Evolutionary conservation across 1,139 yeast species (phyloP).

Genomic region (Suhomyces choctaworum): DNA sequence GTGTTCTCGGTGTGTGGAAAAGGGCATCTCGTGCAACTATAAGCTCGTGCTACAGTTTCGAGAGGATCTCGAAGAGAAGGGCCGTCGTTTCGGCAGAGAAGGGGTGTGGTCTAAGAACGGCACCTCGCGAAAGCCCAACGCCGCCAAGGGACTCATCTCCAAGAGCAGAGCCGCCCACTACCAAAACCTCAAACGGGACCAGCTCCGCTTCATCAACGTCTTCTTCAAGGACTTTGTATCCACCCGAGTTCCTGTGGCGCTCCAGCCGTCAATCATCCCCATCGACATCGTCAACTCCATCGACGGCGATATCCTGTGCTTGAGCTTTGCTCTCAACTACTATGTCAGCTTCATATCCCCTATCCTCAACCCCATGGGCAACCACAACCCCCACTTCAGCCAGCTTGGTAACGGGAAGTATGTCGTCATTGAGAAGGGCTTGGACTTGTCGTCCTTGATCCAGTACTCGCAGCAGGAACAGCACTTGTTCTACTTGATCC

Average conservation of each 20-base stretch:
- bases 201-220: conserved; percentile 24
- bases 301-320: conserved; percentile 17
- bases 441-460: conserved; percentile 24
- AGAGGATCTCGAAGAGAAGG: conserved; percentile 31
- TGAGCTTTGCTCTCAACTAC: conserved; percentile 28
- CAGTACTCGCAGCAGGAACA: conserved; percentile 27
- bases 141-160: conserved; percentile 12
- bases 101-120: conserved; percentile 29
- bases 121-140: neutral
- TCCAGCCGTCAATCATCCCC: conserved; percentile 22
- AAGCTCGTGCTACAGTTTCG: conserved; percentile 26
- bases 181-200: conserved; percentile 16
- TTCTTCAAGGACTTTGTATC: conserved; percentile 15
- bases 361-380: conserved; percentile 28
- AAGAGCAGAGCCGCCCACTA: conserved; percentile 18
- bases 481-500: conserved; percentile 27
- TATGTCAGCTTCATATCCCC: conserved; percentile 31
- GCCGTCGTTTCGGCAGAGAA: conserved; percentile 34
- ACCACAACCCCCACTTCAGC: conserved; percentile 17
- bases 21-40: conserved; percentile 30
- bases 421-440: conserved; percentile 26
- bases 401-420: conserved; percentile 15
- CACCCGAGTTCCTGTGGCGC: conserved; percentile 11
- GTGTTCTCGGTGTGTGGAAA: conserved; percentile 37
- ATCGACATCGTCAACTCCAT: conserved; percentile 20